phyloP scores from a whole-genome alignment of 495 filamentous ascomycete genomes.

The Penicillium waksmanii region DNA sequence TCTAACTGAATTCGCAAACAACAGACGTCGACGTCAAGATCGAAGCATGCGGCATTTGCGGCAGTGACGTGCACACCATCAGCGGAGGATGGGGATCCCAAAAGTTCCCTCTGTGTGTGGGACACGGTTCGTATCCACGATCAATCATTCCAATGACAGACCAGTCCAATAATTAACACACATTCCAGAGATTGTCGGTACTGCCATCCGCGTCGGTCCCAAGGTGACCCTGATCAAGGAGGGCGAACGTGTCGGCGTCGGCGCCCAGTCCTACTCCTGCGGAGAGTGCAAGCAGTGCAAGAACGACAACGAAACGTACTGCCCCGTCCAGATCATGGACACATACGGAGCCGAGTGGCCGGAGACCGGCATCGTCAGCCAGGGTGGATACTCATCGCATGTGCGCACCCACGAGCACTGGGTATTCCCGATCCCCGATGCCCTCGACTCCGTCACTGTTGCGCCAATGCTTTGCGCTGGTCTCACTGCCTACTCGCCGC shows the following conservation, averaged over 20 bases:
- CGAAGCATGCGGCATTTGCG: constrained; percentile 78
- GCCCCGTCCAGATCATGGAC: constrained; percentile 61
- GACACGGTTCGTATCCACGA: constrained; percentile 52
- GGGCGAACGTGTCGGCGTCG: constrained; percentile 79
- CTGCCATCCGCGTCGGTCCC: constrained; percentile 69
- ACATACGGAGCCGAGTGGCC: constrained; percentile 70
- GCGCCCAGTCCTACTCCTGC: constrained; percentile 76
- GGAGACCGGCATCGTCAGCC: constrained; percentile 61
- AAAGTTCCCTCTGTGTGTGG: constrained; percentile 70
- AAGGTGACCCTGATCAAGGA: constrained; percentile 68
- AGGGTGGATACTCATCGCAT: constrained; percentile 71
- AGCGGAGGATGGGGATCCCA: constrained; percentile 76
- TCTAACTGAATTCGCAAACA: not conserved
- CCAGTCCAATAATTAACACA: constrained; percentile 2
- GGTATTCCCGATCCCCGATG: constrained; percentile 77
- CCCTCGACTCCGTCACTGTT: constrained; percentile 63
- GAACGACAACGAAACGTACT: constrained; percentile 79
- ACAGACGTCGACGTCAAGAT: constrained; percentile 73
- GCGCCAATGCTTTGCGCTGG: constrained; percentile 93
- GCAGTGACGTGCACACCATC: constrained; percentile 77
- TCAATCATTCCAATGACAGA: not conserved
- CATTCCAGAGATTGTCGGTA: constrained; percentile 65
- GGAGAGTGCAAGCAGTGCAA: constrained; percentile 70
- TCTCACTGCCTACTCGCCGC: constrained; percentile 76
- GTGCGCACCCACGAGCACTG: constrained; percentile 77